phyloP scores from a whole-genome alignment of 306 rosid species.

The Vigna hirtella region DNA sequence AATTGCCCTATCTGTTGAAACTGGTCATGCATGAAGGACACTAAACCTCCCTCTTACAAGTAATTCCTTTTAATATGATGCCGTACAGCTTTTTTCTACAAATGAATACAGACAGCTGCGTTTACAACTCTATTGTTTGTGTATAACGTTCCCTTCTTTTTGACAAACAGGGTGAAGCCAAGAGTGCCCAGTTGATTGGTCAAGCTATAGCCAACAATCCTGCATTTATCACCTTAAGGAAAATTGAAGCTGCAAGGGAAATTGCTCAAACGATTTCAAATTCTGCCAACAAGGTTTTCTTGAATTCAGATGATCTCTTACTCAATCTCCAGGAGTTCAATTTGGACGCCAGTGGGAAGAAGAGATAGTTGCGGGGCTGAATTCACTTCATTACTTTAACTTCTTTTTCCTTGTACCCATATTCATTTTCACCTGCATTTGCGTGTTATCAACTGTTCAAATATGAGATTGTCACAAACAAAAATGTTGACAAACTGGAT shows the following conservation, averaged over 20 bases:
- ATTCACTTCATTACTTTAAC: slow-evolving; percentile 7
- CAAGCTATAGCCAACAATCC: slow-evolving; percentile 87
- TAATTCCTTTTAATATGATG: background rate
- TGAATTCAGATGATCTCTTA: slow-evolving; percentile 73
- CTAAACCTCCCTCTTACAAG: background rate
- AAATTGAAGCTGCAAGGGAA: slow-evolving; percentile 93
- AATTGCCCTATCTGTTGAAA: background rate
- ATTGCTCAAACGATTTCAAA: slow-evolving; percentile 69
- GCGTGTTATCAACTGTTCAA: slow-evolving; percentile 41
- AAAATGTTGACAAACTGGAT: slow-evolving; percentile 4
- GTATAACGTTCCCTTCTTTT: background rate
- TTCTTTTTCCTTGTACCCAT: background rate
- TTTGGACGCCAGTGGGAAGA: slow-evolving; percentile 55
- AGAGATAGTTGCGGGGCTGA: slow-evolving; percentile 41
- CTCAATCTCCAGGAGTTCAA: slow-evolving; percentile 71
- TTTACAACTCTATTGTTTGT: slow-evolving; percentile 8
- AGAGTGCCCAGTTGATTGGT: slow-evolving; percentile 83
- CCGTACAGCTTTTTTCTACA: background rate
- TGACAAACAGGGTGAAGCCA: slow-evolving; percentile 80
- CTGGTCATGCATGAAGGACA: background rate
- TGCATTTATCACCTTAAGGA: slow-evolving; percentile 80
- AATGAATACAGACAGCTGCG: background rate
- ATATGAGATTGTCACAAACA: slow-evolving; percentile 35
- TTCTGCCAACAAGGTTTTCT: slow-evolving; percentile 70
- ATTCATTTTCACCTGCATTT: slow-evolving; percentile 26